Evolutionary conservation across 306 rosid genomes (phyloP).

Genomic region (Cicer judaicum): DNA sequence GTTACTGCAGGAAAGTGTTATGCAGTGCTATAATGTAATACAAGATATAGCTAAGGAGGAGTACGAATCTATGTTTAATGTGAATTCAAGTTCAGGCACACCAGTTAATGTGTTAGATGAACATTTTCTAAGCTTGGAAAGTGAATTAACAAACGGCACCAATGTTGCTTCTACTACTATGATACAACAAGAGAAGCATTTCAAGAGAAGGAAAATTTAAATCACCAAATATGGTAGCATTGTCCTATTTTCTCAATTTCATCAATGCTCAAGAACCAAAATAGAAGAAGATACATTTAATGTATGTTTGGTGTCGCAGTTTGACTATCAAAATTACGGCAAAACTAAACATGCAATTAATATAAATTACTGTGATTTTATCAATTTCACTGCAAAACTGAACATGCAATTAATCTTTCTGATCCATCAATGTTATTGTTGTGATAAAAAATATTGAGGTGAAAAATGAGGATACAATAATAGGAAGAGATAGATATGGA

Average conservation of each 20-base stretch:
- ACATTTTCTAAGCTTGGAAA: conserved; percentile 73
- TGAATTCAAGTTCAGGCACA: conserved; percentile 65
- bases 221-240: conserved; percentile 45
- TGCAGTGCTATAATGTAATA: conserved; percentile 63
- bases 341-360: no score
- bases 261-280: conserved; percentile 45
- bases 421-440: conserved; percentile 22
- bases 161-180: conserved; percentile 35
- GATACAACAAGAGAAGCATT: conserved; percentile 53
- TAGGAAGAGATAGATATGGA: conserved; percentile 24
- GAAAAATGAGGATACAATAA: background rate
- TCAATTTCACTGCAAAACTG: no score
- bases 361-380: no score
- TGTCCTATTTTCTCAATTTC: conserved; percentile 44
- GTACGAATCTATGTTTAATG: conserved; percentile 57
- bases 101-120: conserved; percentile 83
- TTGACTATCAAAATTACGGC: no score
- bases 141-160: conserved; percentile 56
- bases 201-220: conserved; percentile 61
- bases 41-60: conserved; percentile 62
- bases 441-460: background rate
- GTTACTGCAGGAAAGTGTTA: conserved; percentile 58
- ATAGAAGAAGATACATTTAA: conserved; percentile 25
- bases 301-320: no score
- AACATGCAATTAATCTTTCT: conserved; percentile 33